Evolutionary conservation across 306 rosid genomes (phyloP), one percentile per base, ranked within the genome.

Genomic region (Glycine soja): DNA sequence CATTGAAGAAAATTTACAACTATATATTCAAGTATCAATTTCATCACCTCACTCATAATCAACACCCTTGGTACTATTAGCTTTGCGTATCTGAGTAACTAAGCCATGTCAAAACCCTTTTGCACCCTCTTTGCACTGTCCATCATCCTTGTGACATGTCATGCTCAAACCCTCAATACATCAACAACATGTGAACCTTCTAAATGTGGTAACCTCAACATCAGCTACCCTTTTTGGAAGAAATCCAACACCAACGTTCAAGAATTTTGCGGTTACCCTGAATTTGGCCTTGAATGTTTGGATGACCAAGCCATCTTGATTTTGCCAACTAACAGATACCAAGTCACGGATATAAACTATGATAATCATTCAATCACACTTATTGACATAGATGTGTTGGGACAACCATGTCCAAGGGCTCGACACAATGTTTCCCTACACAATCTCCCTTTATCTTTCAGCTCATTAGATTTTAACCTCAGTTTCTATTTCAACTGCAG

Each of bases 401-500:
- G 65, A 45, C 67, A 78, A 58, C 7, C 42, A 8, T 87, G 90
- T 80, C 86, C 86, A 2, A 82, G 90, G 70, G 81, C 78, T 19
- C 32, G 53, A 10, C 50, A 85, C 67, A 82, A 79, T 52, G 86
- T 87, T 75, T 47, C 85, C 47, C 0, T 84, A 48, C 62, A 47
- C 2, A 57, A 15, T 34, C 16, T 75, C 0, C 85, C 90, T 14
- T 54, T 87, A 54, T 45, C 68, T 36, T 76, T 63, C 14, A 70
- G 10, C 38, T 0, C 38, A 6, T 8, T 64, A 38, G 82, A 85
- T 81, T 0, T 72, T 71, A 80, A 87, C 38, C 80, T 87, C 14
- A 83, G 24, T 84, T 87, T 87, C 79, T 87, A 77, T 74, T 87
- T 87, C 75, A 87, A 87, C 8, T 84, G 89, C 58, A 87, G 73